phyloP scores from a whole-genome alignment of 164 flowering plant genomes.

The Magnolia kwangsiensis region DNA sequence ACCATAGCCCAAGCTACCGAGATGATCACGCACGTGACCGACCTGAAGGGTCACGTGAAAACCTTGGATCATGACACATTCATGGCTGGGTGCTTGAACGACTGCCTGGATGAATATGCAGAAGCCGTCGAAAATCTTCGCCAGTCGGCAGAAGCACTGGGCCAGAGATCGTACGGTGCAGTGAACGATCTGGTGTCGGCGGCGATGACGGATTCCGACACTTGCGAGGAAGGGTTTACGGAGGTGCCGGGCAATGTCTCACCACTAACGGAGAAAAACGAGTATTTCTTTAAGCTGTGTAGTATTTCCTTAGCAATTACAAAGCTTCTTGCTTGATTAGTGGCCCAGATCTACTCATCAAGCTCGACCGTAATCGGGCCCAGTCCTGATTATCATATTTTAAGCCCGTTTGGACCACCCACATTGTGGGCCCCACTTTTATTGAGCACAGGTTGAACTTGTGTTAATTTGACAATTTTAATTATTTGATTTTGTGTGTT shows the following conservation, averaged over 20 bases:
- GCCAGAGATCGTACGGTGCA: not conserved
- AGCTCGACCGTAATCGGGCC: too few relatives aligned
- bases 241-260: constrained; percentile 8
- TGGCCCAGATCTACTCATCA: too few relatives aligned
- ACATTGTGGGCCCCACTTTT: too few relatives aligned
- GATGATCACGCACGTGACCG: not conserved
- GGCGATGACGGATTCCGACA: constrained; percentile 27
- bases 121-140: constrained; percentile 22
- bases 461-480: too few relatives aligned
- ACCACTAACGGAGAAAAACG: constrained; percentile 17
- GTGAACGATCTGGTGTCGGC: constrained; percentile 17
- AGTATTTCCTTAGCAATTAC: constrained; percentile 24
- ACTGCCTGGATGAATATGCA: constrained; percentile 17
- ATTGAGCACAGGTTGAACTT: too few relatives aligned
- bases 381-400: too few relatives aligned
- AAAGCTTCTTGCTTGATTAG: constrained; percentile 17
- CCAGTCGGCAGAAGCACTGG: constrained; percentile 11
- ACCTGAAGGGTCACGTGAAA: not conserved
- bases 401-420: too few relatives aligned
- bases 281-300: constrained; percentile 12
- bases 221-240: constrained; percentile 21
- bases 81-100: constrained; percentile 10
- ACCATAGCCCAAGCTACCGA: constrained; percentile 7
- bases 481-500: too few relatives aligned
- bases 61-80: not conserved